Percentiles rank a stretch among this genome's conserved stretches.
Conservation (phyloP, 768 basidiomycete species). For the Kwoniella europaea region DNA sequence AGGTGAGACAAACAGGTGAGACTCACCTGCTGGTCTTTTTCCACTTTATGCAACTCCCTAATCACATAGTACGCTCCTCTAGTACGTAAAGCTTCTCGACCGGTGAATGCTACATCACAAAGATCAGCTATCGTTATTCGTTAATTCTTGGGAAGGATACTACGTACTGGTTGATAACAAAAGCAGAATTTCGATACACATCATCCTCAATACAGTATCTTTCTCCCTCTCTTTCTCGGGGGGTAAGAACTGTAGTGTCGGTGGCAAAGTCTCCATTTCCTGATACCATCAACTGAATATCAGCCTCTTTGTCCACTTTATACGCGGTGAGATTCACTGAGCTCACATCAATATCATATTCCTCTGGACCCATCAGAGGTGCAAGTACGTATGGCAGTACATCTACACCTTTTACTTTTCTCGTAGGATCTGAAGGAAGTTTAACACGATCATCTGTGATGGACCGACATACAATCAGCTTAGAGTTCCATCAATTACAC, state of each 20-base stretch:
- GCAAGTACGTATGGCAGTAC: constrained; percentile 82
- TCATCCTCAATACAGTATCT: constrained; percentile 75
- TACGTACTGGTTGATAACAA: constrained; percentile 74
- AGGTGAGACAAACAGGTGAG: constrained; percentile 25
- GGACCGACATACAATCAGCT: not conserved
- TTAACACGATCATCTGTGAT: constrained; percentile 64
- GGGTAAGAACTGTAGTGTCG: constrained; percentile 84
- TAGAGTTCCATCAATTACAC: not conserved
- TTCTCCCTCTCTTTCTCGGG: constrained; percentile 80
- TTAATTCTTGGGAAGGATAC: not conserved
- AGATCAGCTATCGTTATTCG: not conserved
- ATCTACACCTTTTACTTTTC: constrained; percentile 69
- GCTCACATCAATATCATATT: constrained; percentile 84
- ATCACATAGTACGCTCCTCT: constrained; percentile 88
- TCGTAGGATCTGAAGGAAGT: constrained; percentile 66
- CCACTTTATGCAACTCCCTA: constrained; percentile 74
- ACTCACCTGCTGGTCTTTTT: constrained; percentile 76
- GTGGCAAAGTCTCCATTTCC: constrained; percentile 86
- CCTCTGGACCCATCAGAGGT: constrained; percentile 92
- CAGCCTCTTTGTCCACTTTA: not conserved
- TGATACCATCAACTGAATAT: constrained; percentile 48
- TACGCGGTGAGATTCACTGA: not conserved
- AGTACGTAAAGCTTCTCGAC: constrained; percentile 76
- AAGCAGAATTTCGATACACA: constrained; percentile 85
- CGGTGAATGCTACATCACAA: constrained; percentile 67